Percentiles rank a stretch among this genome's conserved stretches.
Conservation (phyloP, 495 filamentous ascomycete genomes). For the Margaritispora aquatica region DNA sequence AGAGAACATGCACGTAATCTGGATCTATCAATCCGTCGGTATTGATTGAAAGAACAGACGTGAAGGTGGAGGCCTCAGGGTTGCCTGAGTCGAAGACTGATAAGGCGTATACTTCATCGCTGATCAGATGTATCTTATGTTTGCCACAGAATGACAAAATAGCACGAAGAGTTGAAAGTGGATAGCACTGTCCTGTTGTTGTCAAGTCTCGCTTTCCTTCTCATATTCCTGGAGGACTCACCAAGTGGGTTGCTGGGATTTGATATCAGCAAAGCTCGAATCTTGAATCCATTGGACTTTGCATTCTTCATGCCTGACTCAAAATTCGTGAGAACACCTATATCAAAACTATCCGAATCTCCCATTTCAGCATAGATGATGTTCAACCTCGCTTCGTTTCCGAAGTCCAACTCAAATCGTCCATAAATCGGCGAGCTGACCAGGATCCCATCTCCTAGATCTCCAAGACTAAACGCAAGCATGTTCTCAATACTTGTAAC, state of each 20-base stretch:
- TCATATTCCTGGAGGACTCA: slow-evolving; percentile 7
- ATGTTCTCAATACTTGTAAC: slow-evolving; percentile 41
- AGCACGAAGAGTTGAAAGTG: slow-evolving; percentile 36
- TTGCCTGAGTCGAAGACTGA: slow-evolving; percentile 41
- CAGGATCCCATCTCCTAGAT: slow-evolving; percentile 44
- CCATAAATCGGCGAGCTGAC: slow-evolving; percentile 46
- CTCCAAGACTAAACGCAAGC: slow-evolving; percentile 35
- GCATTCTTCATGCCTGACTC: slow-evolving; percentile 23
- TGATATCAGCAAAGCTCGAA: slow-evolving; percentile 48
- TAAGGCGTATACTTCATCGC: slow-evolving; percentile 59
- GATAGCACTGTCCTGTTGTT: slow-evolving; percentile 40
- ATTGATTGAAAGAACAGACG: slow-evolving; percentile 47
- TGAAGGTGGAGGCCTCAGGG: slow-evolving; percentile 34
- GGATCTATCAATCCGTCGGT: slow-evolving; percentile 41
- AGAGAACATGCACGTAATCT: slow-evolving; percentile 49
- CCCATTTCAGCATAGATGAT: slow-evolving; percentile 39
- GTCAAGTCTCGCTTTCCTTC: background rate
- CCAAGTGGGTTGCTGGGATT: slow-evolving; percentile 59
- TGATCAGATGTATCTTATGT: slow-evolving; percentile 50
- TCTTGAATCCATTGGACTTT: slow-evolving; percentile 23
- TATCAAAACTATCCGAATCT: slow-evolving; percentile 38
- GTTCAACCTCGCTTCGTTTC: slow-evolving; percentile 21
- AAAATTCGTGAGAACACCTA: slow-evolving; percentile 20
- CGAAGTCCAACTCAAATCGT: slow-evolving; percentile 31
- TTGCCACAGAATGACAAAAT: slow-evolving; percentile 48